These are phyloP conservation scores for Rhododendron ferrugineum DNA, from an alignment of 148 eudicot species.

Conservation along the genomic window DNA sequence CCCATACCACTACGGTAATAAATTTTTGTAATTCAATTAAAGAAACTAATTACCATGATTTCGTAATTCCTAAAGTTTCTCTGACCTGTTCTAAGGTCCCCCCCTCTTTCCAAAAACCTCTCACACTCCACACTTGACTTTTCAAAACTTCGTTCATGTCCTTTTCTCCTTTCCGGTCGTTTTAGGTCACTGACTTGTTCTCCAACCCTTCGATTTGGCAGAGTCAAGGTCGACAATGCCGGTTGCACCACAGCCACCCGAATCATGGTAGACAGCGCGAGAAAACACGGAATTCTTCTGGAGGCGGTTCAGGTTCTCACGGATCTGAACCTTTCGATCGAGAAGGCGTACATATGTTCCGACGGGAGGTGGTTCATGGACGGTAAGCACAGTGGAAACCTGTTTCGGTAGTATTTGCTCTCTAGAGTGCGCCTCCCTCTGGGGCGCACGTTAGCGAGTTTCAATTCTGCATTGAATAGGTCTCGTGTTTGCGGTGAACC, in stretches of 20 bases:
- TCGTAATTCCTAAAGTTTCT: slow-evolving; percentile 9
- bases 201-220: slow-evolving; percentile 20
- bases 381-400: slow-evolving; percentile 37
- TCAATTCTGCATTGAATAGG: background rate
- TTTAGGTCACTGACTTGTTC: slow-evolving; percentile 3
- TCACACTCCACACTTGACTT: background rate
- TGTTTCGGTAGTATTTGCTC: background rate
- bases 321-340: slow-evolving; percentile 77
- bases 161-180: slow-evolving; percentile 7
- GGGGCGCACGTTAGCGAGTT: background rate
- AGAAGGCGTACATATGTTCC: slow-evolving; percentile 81
- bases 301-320: slow-evolving; percentile 89
- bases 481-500: background rate
- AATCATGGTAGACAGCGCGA: slow-evolving; percentile 93
- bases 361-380: slow-evolving; percentile 99
- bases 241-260: slow-evolving; percentile 62
- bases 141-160: slow-evolving; percentile 7
- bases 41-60: background rate
- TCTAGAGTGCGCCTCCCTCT: slow-evolving; percentile 6
- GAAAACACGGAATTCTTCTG: slow-evolving; percentile 78
- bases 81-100: slow-evolving; percentile 1
- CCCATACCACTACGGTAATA: background rate
- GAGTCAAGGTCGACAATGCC: slow-evolving; percentile 85
- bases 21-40: background rate
- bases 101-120: background rate